A percentile compares a stretch with the other conserved stretches of the same genome.
These are phyloP conservation scores for Hsuehochloa calcarea DNA, from an alignment of 176 grass and related monocot species.

Conservation along the genomic window DNA sequence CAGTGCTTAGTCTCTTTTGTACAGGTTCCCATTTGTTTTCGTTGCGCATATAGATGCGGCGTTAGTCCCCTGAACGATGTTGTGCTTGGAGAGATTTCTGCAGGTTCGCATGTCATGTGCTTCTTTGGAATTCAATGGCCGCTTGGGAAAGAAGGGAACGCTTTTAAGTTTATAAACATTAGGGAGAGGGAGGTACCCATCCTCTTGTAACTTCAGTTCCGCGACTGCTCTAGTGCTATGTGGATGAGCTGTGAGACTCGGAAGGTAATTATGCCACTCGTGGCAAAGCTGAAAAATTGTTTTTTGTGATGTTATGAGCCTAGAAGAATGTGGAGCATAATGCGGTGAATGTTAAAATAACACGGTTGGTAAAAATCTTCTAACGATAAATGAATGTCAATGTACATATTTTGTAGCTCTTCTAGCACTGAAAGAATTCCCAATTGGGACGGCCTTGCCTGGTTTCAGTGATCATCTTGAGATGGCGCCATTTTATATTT, in stretches of 20 bases:
- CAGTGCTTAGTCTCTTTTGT: conserved; percentile 13
- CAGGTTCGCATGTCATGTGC: not conserved
- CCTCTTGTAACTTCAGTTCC: not conserved
- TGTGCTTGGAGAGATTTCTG: not conserved
- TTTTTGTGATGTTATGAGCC: too few relatives aligned
- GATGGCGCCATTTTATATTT: not conserved
- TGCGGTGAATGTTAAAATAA: not conserved
- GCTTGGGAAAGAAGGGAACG: not conserved
- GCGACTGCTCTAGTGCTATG: too few relatives aligned
- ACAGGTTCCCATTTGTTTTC: conserved; percentile 25
- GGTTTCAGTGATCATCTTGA: too few relatives aligned
- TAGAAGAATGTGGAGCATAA: not conserved
- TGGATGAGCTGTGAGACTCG: too few relatives aligned
- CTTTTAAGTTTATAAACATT: not conserved
- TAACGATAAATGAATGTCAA: not conserved
- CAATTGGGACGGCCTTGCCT: too few relatives aligned
- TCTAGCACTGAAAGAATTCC: too few relatives aligned
- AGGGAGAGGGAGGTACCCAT: too few relatives aligned
- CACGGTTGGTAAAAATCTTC: not conserved
- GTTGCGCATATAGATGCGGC: not conserved
- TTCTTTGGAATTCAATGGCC: not conserved
- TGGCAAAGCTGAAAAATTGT: not conserved
- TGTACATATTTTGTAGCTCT: too few relatives aligned
- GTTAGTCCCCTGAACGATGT: not conserved
- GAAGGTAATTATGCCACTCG: too few relatives aligned